phyloP scores from a whole-genome alignment of 2,329 filamentous ascomycete species.

The Raffaelea arxii region DNA sequence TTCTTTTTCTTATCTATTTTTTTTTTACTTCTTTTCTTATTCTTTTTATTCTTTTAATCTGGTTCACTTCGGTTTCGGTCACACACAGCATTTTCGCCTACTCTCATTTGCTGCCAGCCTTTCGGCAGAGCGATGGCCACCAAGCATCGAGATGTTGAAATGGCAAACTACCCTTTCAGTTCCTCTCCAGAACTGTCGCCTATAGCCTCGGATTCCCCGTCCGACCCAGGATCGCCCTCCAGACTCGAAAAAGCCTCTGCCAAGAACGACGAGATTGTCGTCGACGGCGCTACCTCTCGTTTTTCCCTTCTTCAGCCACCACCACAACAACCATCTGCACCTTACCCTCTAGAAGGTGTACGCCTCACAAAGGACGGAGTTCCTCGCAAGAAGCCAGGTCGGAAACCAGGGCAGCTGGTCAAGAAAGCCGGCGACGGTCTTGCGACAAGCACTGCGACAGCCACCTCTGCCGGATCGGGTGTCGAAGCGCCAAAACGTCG shows the following conservation, averaged over 20 bases:
- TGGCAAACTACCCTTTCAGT: constrained; percentile 28
- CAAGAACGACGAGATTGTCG: constrained; percentile 35
- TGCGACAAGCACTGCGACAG: constrained; percentile 20
- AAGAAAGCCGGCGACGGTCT: constrained; percentile 15
- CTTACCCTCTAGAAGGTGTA: constrained; percentile 28
- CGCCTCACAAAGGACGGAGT: constrained; percentile 48
- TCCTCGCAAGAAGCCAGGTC: constrained; percentile 53
- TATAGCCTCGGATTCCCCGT: constrained; percentile 39
- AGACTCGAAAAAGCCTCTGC: constrained; percentile 23
- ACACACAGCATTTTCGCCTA: neutral
- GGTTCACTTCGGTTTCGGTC: neutral
- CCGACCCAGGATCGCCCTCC: constrained; percentile 37
- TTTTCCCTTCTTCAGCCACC: constrained; percentile 22
- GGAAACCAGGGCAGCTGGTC: constrained; percentile 46
- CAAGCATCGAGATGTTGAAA: constrained; percentile 19
- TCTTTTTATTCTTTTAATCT: neutral
- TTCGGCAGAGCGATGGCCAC: constrained; percentile 7
- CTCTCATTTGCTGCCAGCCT: neutral
- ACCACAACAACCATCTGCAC: constrained; percentile 1
- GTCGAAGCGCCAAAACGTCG: constrained; percentile 37
- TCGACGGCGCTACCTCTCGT: constrained; percentile 26
- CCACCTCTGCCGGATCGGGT: constrained; percentile 24
- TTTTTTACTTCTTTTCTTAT: neutral
- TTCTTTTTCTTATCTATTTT: neutral
- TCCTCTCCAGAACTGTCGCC: constrained; percentile 42